Conservation (phyloP, 1,284 basidiomycete species). For the Irpex sp. region DNA sequence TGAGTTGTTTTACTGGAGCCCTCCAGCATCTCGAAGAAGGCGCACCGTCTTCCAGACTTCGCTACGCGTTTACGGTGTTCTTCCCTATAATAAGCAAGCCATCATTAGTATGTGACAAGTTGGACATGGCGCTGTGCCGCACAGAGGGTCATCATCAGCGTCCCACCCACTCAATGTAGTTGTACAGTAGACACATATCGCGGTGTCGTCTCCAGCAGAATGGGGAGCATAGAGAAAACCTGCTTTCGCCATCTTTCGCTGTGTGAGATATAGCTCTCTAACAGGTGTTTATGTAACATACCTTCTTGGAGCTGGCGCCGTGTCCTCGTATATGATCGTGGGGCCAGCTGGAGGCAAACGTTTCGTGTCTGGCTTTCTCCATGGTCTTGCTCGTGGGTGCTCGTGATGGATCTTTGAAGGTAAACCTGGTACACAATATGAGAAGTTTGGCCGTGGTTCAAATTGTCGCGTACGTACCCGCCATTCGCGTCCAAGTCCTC, state of each 20-base stretch:
- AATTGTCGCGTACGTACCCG: slow-evolving; percentile 36
- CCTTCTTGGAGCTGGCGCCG: slow-evolving; percentile 65
- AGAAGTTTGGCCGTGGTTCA: neutral
- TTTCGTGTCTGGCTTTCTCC: slow-evolving; percentile 63
- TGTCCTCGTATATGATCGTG: slow-evolving; percentile 62
- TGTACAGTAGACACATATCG: slow-evolving; percentile 73
- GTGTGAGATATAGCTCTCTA: neutral
- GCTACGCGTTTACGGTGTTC: slow-evolving; percentile 58
- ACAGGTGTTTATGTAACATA: slow-evolving; percentile 23
- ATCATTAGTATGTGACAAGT: neutral
- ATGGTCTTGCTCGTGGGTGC: slow-evolving; percentile 63
- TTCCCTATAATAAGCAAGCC: slow-evolving; percentile 35
- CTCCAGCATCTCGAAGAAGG: slow-evolving; percentile 35
- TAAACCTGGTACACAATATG: neutral
- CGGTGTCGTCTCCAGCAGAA: slow-evolving; percentile 61
- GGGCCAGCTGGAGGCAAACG: slow-evolving; percentile 64
- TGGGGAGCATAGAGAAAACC: slow-evolving; percentile 76
- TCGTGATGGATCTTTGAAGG: slow-evolving; percentile 49
- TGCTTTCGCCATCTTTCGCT: slow-evolving; percentile 68
- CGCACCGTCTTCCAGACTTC: slow-evolving; percentile 40
- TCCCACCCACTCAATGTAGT: slow-evolving; percentile 78
- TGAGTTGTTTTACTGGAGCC: too few species aligned
- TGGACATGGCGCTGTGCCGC: slow-evolving; percentile 20
- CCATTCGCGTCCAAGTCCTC: slow-evolving; percentile 50
- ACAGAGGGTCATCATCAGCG: slow-evolving; percentile 74